Conservation (phyloP, 2,329 filamentous ascomycete genomes). For the Venturia aucupariae region DNA sequence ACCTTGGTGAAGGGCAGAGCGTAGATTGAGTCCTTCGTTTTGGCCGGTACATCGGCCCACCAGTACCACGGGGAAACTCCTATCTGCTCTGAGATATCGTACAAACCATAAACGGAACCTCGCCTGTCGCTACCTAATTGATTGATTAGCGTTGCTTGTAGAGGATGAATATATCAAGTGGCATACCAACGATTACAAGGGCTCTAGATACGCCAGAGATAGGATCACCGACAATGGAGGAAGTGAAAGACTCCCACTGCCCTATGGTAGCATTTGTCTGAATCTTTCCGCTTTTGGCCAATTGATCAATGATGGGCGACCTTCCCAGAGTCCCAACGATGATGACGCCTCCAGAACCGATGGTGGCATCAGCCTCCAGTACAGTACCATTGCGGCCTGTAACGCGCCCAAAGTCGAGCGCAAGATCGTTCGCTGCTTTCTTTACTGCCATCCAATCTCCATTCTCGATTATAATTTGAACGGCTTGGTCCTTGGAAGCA, state of each 20-base stretch:
- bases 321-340: constrained; percentile 61
- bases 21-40: constrained; percentile 45
- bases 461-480: not conserved
- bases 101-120: constrained; percentile 60
- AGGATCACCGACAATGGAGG: constrained; percentile 48
- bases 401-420: constrained; percentile 60
- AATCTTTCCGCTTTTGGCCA: constrained; percentile 48
- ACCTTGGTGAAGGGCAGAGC: constrained; percentile 33
- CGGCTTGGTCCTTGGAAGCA: not conserved
- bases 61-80: constrained; percentile 64
- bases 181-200: constrained; percentile 52
- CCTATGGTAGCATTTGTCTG: constrained; percentile 49
- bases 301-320: constrained; percentile 50
- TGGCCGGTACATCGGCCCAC: constrained; percentile 54
- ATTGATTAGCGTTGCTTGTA: not conserved
- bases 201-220: constrained; percentile 48
- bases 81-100: constrained; percentile 64
- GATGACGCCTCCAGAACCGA: constrained; percentile 36
- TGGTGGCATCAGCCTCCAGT: not conserved
- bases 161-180: not conserved
- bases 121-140: constrained; percentile 48
- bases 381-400: constrained; percentile 54
- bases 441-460: not conserved
- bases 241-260: constrained; percentile 62
- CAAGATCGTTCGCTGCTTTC: constrained; percentile 54